A percentile compares a stretch with the other conserved stretches of the same genome.
phyloP scores from a whole-genome alignment of 2,329 filamentous ascomycete species.

The Aureobasidium sp. region DNA sequence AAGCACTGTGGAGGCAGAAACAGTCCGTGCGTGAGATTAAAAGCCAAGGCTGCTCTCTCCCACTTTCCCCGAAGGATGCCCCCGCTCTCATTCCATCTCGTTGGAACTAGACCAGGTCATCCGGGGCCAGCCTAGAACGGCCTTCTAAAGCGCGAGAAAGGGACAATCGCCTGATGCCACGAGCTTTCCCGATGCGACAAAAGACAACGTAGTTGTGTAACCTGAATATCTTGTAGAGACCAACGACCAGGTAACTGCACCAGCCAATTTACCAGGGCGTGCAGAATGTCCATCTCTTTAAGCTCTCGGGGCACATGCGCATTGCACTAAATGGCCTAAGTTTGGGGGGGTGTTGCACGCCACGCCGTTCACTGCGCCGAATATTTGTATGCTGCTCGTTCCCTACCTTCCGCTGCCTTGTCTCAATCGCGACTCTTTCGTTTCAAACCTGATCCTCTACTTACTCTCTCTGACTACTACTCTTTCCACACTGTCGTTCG shows the following conservation, averaged over 20 bases:
- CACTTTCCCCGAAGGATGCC: not conserved
- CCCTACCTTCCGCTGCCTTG: not conserved
- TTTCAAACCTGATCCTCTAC: not conserved
- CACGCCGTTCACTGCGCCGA: conserved; percentile 3
- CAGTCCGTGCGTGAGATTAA: not conserved
- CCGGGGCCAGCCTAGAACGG: not conserved
- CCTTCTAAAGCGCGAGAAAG: not conserved
- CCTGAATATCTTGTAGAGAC: not conserved
- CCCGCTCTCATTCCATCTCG: not conserved
- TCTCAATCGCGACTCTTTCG: not conserved
- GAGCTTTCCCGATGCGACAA: not conserved
- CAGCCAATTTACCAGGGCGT: not conserved
- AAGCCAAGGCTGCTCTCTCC: not conserved
- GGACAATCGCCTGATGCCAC: not conserved
- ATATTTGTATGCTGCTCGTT: not conserved
- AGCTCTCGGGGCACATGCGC: not conserved
- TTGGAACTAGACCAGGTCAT: not conserved
- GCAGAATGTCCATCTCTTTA: not conserved
- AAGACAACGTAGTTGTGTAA: not conserved
- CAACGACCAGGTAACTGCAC: not conserved
- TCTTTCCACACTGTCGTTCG: not conserved
- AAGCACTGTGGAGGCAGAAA: not conserved
- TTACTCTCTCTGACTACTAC: not conserved
- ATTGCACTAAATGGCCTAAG: not conserved
- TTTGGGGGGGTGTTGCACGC: conserved; percentile 7